These are phyloP conservation scores for Camellia japonica DNA, from an alignment of 148 eudicot genomes.

Conservation along the genomic window DNA sequence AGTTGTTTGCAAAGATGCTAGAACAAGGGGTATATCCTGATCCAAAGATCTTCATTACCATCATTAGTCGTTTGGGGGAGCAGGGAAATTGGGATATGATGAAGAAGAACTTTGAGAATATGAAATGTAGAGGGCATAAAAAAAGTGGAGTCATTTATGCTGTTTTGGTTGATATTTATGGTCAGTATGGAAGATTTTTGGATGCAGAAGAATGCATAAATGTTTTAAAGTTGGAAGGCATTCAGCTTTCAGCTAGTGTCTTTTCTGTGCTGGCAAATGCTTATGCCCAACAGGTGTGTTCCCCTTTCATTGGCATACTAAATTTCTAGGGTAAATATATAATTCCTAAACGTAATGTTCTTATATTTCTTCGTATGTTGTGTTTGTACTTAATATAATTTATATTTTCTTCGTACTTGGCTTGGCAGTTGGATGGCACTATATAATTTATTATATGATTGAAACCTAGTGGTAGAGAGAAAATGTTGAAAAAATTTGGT, in stretches of 20 bases:
- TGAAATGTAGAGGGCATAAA: slow-evolving; percentile 62
- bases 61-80: slow-evolving; percentile 64
- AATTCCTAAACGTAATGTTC: not conserved
- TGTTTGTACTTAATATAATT: not conserved
- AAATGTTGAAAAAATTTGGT: slow-evolving; percentile 4
- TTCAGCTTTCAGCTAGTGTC: slow-evolving; percentile 39
- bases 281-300: slow-evolving; percentile 58
- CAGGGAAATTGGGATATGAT: slow-evolving; percentile 78
- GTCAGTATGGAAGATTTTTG: slow-evolving; percentile 75
- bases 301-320: not conserved
- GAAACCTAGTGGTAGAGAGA: not conserved
- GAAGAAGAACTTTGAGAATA: slow-evolving; percentile 57
- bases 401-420: not conserved
- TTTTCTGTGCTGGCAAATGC: slow-evolving; percentile 91
- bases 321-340: not conserved
- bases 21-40: slow-evolving; percentile 89
- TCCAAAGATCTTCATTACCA: slow-evolving; percentile 64
- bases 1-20: slow-evolving; percentile 71
- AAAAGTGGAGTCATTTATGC: slow-evolving; percentile 70
- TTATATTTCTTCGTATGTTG: not conserved
- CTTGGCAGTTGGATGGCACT: not conserved
- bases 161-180: slow-evolving; percentile 83
- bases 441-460: not conserved
- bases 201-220: slow-evolving; percentile 62
- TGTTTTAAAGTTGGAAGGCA: slow-evolving; percentile 50